A percentile compares a stretch with the other conserved stretches of the same genome.
phyloP scores from a whole-genome alignment of 1,139 yeast genomes.

The Candida frijolesensis region DNA sequence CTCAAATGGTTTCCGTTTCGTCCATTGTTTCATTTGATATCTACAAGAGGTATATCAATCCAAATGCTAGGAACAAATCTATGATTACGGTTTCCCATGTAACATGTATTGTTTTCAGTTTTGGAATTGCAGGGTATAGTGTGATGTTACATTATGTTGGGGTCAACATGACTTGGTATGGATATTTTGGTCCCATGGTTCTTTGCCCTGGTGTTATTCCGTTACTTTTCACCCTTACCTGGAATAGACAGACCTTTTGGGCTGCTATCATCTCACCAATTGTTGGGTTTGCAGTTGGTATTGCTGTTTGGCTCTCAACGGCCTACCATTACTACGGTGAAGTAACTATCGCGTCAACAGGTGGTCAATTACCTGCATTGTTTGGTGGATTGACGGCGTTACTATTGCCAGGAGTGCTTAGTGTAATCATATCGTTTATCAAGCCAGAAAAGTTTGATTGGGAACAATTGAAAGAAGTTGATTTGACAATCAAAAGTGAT shows the following conservation, averaged over 20 bases:
- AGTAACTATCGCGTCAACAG: conserved; percentile 25
- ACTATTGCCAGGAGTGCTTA: conserved; percentile 31
- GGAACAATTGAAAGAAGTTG: conserved; percentile 25
- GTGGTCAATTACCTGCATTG: conserved; percentile 34
- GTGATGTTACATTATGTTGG: conserved; percentile 36
- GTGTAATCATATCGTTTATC: conserved; percentile 27
- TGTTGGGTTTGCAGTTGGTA: conserved; percentile 24
- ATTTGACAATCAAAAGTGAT: conserved; percentile 21
- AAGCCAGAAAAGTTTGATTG: conserved; percentile 36
- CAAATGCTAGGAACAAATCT: conserved; percentile 26
- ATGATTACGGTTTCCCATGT: conserved; percentile 30
- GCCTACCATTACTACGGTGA: conserved; percentile 28
- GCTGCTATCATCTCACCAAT: conserved; percentile 32
- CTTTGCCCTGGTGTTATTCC: conserved; percentile 41
- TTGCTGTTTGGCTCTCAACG: conserved; percentile 28
- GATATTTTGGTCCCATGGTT: conserved; percentile 35
- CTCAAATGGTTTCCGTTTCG: conserved; percentile 35
- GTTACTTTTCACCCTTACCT: conserved; percentile 32
- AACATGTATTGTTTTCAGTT: conserved; percentile 31
- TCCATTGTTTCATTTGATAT: conserved; percentile 34
- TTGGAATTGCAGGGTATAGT: conserved; percentile 31
- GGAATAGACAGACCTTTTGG: conserved; percentile 32
- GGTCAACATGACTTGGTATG: conserved; percentile 36
- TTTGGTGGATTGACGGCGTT: conserved; percentile 35
- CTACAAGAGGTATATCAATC: conserved; percentile 30